Evolutionary conservation across 2,329 filamentous ascomycete genomes (phyloP), one percentile per base, ranked within the genome.

Genomic region (Cercospora sesami): DNA sequence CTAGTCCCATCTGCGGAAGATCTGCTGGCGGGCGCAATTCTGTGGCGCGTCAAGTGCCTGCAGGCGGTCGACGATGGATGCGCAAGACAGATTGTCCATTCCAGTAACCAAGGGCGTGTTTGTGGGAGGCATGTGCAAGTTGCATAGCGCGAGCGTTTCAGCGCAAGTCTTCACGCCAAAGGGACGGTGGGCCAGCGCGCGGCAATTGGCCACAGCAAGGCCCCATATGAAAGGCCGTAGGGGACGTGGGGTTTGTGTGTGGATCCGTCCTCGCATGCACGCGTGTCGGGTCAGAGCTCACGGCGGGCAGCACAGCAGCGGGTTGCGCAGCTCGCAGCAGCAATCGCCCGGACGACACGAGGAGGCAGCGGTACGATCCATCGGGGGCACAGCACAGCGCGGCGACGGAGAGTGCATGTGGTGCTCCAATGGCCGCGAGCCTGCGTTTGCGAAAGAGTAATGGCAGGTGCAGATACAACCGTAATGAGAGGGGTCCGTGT

Each of bases 81-180:
- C 21, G 45, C 45, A 51, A 14, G 6, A 51, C 45, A 51, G 45
- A 51, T 51, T 12, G 45, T 23, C 18, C 45, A 51, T 51, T 51
- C 45, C 45, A 14, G 45, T 51, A 21, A 39, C 26, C 26, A 30
- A n/a, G 53, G 23, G 21, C 36, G 59, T 45, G 36, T 61, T 16
- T 26, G n/a, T 9, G 45, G 31, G 45, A 57, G 48, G 61, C 61
- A 64, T 57, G 61, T 64, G 61, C 33, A 58, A 42, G 48, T 31
- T 18, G 48, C 31, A 63, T 63, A 55, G 61, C 61, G 33, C 26
- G 45, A 55, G 45, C 23, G 61, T 63, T 63, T 57, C 61, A 63
- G 48, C 28, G 45, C 33, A 48, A 30, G 21, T 28, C n/a, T 28
- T 57, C 28, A 48, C 30, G 48, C 28, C 48, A 48, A 21, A 23